Evolutionary conservation across 805 yeast genomes (phyloP).

Genomic region (Yarrowia alimentaria): DNA sequence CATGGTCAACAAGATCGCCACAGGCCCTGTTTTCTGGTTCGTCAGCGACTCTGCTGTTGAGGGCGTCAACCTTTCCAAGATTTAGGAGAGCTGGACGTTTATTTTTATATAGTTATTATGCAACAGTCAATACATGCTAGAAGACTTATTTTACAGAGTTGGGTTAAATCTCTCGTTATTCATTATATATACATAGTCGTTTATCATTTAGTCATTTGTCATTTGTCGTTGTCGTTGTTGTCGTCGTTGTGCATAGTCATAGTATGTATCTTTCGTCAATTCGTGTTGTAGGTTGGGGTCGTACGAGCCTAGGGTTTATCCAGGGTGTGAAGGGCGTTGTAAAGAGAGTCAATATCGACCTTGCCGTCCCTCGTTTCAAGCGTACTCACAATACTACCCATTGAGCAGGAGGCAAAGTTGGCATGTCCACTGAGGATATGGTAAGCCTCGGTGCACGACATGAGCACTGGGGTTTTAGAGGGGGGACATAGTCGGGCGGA

Average conservation of each 20-base stretch:
- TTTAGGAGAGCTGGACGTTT: conserved; percentile 16
- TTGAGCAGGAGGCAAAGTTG: not conserved
- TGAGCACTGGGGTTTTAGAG: conserved; percentile 42
- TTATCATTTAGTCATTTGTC: conserved; percentile 33
- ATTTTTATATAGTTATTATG: not conserved
- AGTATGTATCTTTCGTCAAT: not conserved
- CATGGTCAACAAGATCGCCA: conserved; percentile 60
- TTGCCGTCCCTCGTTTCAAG: conserved; percentile 2
- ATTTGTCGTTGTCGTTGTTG: conserved; percentile 29
- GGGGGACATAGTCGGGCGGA: conserved; percentile 30
- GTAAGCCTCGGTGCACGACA: conserved; percentile 84
- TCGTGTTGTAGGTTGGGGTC: conserved; percentile 8
- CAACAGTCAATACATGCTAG: no score
- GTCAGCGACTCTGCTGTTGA: conserved; percentile 74
- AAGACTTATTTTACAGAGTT: no score
- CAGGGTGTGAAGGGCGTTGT: conserved; percentile 22
- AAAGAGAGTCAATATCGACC: conserved; percentile 10
- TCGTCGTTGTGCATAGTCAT: no score
- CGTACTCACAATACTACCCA: conserved; percentile 7
- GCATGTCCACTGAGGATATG: conserved; percentile 70
- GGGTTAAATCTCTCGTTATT: conserved; percentile 1
- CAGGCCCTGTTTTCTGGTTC: conserved; percentile 71
- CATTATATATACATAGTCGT: conserved; percentile 17
- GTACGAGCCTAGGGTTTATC: not conserved
- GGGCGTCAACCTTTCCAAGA: conserved; percentile 47